phyloP scores from a whole-genome alignment of 306 rosid genomes.

The Myrica gale region DNA sequence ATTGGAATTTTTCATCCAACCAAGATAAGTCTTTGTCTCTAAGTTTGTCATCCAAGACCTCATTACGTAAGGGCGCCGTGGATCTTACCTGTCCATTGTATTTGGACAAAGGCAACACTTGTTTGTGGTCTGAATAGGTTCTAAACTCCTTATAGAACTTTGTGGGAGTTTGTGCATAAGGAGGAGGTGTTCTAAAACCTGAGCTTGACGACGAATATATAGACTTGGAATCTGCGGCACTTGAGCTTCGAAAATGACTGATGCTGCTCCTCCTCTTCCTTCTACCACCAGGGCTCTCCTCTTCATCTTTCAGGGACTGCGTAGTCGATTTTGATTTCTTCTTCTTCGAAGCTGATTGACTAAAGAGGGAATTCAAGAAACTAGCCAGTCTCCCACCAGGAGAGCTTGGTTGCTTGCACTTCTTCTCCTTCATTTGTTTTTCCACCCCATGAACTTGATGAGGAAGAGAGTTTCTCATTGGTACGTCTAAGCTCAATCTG shows the following conservation, averaged over 20 bases:
- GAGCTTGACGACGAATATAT: constrained; percentile 61
- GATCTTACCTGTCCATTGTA: constrained; percentile 35
- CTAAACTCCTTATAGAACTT: constrained; percentile 69
- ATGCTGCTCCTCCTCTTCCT: constrained; percentile 83
- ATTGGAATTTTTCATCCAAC: constrained; percentile 39
- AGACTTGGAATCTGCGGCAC: constrained; percentile 56
- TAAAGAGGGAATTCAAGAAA: constrained; percentile 91
- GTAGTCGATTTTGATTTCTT: constrained; percentile 70
- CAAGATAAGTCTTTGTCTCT: constrained; percentile 40
- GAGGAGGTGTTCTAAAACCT: constrained; percentile 82
- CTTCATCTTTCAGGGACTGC: constrained; percentile 77
- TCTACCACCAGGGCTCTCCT: constrained; percentile 68
- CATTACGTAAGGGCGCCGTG: constrained; percentile 32
- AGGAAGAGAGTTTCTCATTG: constrained; percentile 66
- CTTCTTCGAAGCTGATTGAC: constrained; percentile 80
- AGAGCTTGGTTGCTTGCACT: constrained; percentile 84
- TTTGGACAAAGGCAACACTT: constrained; percentile 38
- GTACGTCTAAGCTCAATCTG: constrained; percentile 90
- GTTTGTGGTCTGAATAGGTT: constrained; percentile 59
- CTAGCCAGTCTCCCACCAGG: constrained; percentile 93
- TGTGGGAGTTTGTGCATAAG: constrained; percentile 61
- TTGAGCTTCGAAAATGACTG: constrained; percentile 81
- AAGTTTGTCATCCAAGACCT: constrained; percentile 45
- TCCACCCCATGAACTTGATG: constrained; percentile 51
- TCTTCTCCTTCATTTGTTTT: constrained; percentile 67